These are phyloP conservation scores for Hericium alpestre DNA, from an alignment of 768 basidiomycete genomes.

Conservation along the genomic window DNA sequence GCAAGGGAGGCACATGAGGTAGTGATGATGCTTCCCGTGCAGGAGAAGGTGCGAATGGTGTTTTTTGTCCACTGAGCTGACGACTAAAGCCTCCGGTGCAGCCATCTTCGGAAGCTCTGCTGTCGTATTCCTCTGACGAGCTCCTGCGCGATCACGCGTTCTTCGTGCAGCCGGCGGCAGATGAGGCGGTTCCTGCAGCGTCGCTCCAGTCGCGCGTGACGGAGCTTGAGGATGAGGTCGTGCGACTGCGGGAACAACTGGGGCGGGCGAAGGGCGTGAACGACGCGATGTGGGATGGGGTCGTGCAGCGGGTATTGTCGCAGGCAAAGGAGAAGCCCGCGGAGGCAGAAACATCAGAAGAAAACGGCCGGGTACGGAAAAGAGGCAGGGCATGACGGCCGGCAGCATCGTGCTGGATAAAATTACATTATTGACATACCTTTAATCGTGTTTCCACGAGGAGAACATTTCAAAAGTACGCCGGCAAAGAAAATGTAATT, in stretches of 20 bases:
- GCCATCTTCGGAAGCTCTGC: constrained; percentile 15
- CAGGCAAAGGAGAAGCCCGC: constrained; percentile 19
- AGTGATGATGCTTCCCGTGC: constrained; percentile 44
- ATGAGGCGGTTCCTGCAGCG: constrained; percentile 22
- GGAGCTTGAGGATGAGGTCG: constrained; percentile 67
- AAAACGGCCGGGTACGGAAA: neutral
- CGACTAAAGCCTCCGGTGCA: constrained; percentile 5
- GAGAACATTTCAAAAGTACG: neutral
- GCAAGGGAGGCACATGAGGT: constrained; percentile 63
- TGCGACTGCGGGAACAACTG: constrained; percentile 54
- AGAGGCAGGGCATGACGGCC: neutral
- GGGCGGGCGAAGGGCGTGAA: constrained; percentile 85
- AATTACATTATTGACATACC: neutral
- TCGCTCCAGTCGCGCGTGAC: constrained; percentile 45
- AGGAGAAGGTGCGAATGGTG: constrained; percentile 28
- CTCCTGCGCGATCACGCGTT: constrained; percentile 55
- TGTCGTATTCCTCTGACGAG: constrained; percentile 39
- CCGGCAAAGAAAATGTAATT: neutral
- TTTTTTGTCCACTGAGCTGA: neutral
- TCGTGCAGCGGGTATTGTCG: constrained; percentile 56
- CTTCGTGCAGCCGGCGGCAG: constrained; percentile 41
- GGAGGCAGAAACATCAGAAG: neutral
- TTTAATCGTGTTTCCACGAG: neutral
- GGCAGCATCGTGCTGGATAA: neutral
- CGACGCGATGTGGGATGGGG: constrained; percentile 85